Evolutionary conservation across 352 stramenopile species (phyloP).

Genomic region (Bremia lactucae): DNA sequence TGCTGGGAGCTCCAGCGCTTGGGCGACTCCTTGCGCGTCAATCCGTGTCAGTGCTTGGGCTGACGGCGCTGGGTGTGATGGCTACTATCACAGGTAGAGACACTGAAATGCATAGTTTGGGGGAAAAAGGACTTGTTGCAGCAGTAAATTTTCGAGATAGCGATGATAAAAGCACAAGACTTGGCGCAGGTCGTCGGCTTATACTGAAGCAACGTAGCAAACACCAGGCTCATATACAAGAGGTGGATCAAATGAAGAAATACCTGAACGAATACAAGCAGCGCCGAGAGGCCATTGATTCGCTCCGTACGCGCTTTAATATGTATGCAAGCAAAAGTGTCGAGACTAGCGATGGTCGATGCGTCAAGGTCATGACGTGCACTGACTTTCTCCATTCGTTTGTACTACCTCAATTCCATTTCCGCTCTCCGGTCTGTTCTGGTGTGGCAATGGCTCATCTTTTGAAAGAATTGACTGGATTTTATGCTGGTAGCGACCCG

Average conservation of each 20-base stretch:
- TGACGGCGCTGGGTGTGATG: conserved; percentile 4
- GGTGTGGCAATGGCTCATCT: no score
- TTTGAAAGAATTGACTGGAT: conserved; percentile 3
- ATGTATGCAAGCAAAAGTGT: conserved; percentile 44
- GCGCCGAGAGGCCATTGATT: conserved; percentile 23
- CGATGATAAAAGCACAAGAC: conserved; percentile 10
- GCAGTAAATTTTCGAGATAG: conserved; percentile 1
- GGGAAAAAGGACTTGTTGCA: background rate
- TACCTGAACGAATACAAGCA: conserved; percentile 60
- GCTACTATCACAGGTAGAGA: conserved; percentile 3
- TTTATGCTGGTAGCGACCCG: conserved; percentile 25
- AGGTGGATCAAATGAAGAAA: conserved; percentile 54
- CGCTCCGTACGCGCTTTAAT: conserved; percentile 41
- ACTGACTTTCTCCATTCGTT: conserved; percentile 75
- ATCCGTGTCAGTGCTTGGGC: conserved; percentile 1
- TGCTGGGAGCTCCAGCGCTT: no score
- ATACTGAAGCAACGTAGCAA: conserved; percentile 55
- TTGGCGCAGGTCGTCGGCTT: conserved; percentile 19
- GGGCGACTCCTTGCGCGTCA: background rate
- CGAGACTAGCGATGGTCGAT: conserved; percentile 10
- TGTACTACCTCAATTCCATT: conserved; percentile 59
- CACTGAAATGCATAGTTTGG: conserved; percentile 1
- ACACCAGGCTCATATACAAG: conserved; percentile 45
- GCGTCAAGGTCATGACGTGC: conserved; percentile 55
- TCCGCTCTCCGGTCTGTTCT: conserved; percentile 44